Percentiles rank a stretch among this genome's conserved stretches.
These are phyloP conservation scores for Dissoconium aciculare DNA, from an alignment of 2,329 filamentous ascomycete species.

Conservation along the genomic window DNA sequence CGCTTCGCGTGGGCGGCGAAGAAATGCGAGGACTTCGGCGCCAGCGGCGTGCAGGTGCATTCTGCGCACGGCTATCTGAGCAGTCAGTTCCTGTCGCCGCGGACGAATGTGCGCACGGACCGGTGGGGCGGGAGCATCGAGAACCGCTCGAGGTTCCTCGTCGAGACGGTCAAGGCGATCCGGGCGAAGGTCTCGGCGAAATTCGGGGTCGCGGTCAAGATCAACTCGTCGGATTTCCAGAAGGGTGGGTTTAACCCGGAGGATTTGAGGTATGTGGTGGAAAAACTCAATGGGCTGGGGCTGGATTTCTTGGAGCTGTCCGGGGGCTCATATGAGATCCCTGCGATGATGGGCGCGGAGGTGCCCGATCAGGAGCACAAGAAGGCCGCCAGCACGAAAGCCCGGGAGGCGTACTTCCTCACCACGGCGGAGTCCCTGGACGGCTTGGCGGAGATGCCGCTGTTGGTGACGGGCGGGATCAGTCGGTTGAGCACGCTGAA, in stretches of 20 bases:
- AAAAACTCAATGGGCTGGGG: conserved; percentile 6
- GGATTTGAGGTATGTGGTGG: conserved; percentile 6
- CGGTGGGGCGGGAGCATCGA: conserved; percentile 26
- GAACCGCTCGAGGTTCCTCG: conserved; percentile 22
- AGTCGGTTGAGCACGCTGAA: conserved; percentile 5
- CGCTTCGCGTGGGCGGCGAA: conserved; percentile 16
- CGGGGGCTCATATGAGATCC: conserved; percentile 7
- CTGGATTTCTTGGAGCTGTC: conserved; percentile 11
- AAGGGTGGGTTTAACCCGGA: conserved; percentile 7
- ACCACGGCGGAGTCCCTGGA: conserved; percentile 7
- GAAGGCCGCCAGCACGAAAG: conserved; percentile 4
- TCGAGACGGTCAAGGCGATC: conserved; percentile 22
- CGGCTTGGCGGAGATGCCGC: conserved; percentile 5
- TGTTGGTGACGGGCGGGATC: conserved; percentile 11
- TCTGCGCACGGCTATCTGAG: conserved; percentile 26
- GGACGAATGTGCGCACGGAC: conserved; percentile 26
- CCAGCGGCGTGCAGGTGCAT: conserved; percentile 15
- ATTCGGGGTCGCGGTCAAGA: conserved; percentile 10
- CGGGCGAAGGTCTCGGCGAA: conserved; percentile 5
- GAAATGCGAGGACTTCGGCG: conserved; percentile 19
- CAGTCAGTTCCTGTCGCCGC: conserved; percentile 24
- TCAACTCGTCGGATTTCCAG: conserved; percentile 10
- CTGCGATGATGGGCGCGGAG: conserved; percentile 6
- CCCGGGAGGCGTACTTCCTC: conserved; percentile 10
- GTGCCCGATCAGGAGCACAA: conserved; percentile 1